Evolutionary conservation across 441 rosid genomes (phyloP), one percentile per base, ranked within the genome.

Genomic region (Lepidium campestre): DNA sequence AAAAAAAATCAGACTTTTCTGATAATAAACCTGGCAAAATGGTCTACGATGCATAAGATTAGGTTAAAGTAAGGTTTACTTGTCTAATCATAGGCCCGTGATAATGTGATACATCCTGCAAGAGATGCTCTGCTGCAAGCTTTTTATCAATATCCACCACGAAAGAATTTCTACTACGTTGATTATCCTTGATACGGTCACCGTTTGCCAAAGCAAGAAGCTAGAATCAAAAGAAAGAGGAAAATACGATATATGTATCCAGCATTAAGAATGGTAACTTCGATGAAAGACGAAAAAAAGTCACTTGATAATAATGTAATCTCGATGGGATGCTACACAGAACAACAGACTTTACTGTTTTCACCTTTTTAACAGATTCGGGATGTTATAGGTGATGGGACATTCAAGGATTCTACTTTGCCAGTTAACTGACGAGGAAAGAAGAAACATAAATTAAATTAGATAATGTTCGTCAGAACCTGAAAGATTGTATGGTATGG

Each of bases 121-220:
- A 76, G 66, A 94, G 91, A 71, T 82, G 84, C 81, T 86, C 91
- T 53, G 99, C 99, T 20, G 97, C 88, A 67, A 79, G 80, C 79
- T 88, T 91, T 78, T 94, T 94, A 77, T 94, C 99, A 75, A 74
- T 78, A 78, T 94, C 99, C 62, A 85, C 99, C 68, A 94, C 90
- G 67, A 88, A 94, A 47, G 96, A 94, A 79, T 85, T 94, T 83
- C 92, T 88, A 70, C 86, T 94, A 29, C 85, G 93, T 76, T 89
- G 99, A 77, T 87, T 89, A 68, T 94, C 96, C 85, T 89, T 94
- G 83, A 94, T 86, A 45, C 99, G 96, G 67, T 88, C 98, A 79
- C 99, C 99, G 64, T 94, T 94, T 72, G 95, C 97, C 75, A 94
- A 76, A 64, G 97, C 99, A 55, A 94, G 87, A 80, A 94, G 94